Evolutionary conservation across 2,329 filamentous ascomycete genomes (phyloP).

Genomic region (Microsporum canis): DNA sequence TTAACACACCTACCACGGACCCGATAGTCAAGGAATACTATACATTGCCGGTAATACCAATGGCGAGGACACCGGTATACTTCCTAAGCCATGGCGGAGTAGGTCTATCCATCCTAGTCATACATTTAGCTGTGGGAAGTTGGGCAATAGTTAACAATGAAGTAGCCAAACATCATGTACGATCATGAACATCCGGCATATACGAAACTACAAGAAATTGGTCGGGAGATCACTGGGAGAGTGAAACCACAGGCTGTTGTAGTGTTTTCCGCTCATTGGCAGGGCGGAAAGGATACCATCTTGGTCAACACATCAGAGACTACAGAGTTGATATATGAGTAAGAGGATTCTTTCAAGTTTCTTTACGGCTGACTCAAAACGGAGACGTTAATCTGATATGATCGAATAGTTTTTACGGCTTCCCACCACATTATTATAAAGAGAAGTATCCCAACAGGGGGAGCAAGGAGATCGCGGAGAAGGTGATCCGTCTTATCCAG

Average conservation of each 20-base stretch:
- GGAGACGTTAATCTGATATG: not conserved
- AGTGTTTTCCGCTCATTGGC: constrained; percentile 70
- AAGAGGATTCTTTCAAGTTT: constrained; percentile 12
- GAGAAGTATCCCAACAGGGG: constrained; percentile 55
- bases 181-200: constrained; percentile 59
- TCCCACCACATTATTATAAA: constrained; percentile 58
- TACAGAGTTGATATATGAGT: constrained; percentile 62
- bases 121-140: too few relatives aligned
- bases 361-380: not conserved
- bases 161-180: constrained; percentile 53
- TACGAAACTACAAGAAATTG: constrained; percentile 51
- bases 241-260: constrained; percentile 62
- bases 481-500: constrained; percentile 45
- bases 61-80: constrained; percentile 38
- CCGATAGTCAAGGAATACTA: too few relatives aligned
- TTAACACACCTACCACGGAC: too few relatives aligned
- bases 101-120: constrained; percentile 10
- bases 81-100: constrained; percentile 43
- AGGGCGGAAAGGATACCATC: constrained; percentile 45
- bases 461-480: constrained; percentile 47
- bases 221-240: constrained; percentile 56
- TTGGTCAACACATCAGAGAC: constrained; percentile 54
- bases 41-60: not conserved
- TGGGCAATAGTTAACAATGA: too few relatives aligned
- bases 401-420: constrained; percentile 53